Conservation (phyloP, 495 filamentous ascomycete species). For the Penicillium robsamsonii region DNA sequence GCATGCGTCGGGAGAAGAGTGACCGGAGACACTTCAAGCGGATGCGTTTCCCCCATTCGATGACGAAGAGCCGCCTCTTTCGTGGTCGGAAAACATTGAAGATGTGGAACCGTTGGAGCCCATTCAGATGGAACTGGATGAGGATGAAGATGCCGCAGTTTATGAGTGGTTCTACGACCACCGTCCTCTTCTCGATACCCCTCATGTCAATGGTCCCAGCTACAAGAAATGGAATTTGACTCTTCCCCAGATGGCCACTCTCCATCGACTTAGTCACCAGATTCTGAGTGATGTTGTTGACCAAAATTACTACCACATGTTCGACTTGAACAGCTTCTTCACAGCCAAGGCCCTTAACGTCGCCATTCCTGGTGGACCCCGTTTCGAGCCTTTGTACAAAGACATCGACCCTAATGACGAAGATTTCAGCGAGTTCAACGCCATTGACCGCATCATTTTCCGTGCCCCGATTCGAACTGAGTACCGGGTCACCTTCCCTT, state of each 20-base stretch:
- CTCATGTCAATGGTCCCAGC: slow-evolving; percentile 94
- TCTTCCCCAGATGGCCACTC: slow-evolving; percentile 91
- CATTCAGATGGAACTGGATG: slow-evolving; percentile 98
- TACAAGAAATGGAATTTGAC: slow-evolving; percentile 96
- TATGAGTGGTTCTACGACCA: slow-evolving; percentile 99
- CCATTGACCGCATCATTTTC: slow-evolving; percentile 99
- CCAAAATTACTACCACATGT: slow-evolving; percentile 98
- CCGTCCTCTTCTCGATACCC: slow-evolving; percentile 82
- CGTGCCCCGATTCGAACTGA: slow-evolving; percentile 93
- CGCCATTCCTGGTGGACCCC: slow-evolving; percentile 91
- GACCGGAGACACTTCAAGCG: slow-evolving; percentile 96
- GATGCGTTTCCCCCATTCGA: slow-evolving; percentile 99
- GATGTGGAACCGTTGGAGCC: slow-evolving; percentile 97
- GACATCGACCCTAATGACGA: slow-evolving; percentile 99
- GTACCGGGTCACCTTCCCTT: slow-evolving; percentile 91
- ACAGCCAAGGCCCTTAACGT: slow-evolving; percentile 98
- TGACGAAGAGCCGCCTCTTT: slow-evolving; percentile 95
- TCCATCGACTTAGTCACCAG: slow-evolving; percentile 89
- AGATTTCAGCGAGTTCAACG: slow-evolving; percentile 99
- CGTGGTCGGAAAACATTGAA: slow-evolving; percentile 98
- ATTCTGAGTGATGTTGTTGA: slow-evolving; percentile 91
- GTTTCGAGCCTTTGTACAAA: slow-evolving; percentile 98
- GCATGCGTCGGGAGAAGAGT: slow-evolving; percentile 97
- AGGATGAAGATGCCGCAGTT: slow-evolving; percentile 87
- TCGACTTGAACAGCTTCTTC: slow-evolving; percentile 90